A percentile compares a stretch with the other conserved stretches of the same genome.
These are phyloP conservation scores for Talaromyces sp. DNA, from an alignment of 2,329 filamentous ascomycete species.

Conservation along the genomic window DNA sequence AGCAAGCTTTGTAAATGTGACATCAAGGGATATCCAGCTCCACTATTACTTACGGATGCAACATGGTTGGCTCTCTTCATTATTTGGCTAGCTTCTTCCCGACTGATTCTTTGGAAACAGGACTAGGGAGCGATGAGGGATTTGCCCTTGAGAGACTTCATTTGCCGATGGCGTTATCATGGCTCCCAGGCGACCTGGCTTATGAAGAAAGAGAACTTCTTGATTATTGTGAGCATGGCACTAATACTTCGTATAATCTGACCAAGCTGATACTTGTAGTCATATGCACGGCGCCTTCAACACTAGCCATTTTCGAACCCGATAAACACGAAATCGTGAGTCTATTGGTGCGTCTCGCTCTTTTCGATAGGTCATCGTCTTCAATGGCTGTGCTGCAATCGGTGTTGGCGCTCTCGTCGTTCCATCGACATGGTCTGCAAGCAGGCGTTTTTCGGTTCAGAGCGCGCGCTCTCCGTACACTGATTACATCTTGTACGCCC, in stretches of 20 bases:
- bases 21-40: conserved; percentile 12
- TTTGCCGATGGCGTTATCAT: conserved; percentile 11
- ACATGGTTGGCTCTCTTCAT: not conserved
- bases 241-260: not conserved
- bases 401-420: conserved; percentile 15
- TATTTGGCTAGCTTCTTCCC: not conserved
- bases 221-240: conserved; percentile 5
- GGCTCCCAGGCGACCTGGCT: conserved; percentile 10
- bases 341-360: conserved; percentile 4
- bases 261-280: conserved; percentile 9
- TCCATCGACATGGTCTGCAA: conserved; percentile 15
- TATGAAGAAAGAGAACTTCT: conserved; percentile 14
- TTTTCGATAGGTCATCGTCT: conserved; percentile 11
- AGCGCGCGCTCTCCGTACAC: conserved; percentile 14
- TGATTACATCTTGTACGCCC: conserved; percentile 13
- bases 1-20: conserved; percentile 12
- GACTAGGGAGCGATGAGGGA: conserved; percentile 10
- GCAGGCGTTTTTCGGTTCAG: conserved; percentile 13
- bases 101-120: conserved; percentile 12
- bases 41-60: conserved; percentile 14
- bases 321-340: conserved; percentile 8
- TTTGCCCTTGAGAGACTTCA: conserved; percentile 10
- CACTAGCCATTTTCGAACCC: conserved; percentile 8
- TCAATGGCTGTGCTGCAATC: conserved; percentile 15
- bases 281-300: conserved; percentile 4